Conservation (phyloP, 257 asterid genomes). For the Catharanthus roseus region DNA sequence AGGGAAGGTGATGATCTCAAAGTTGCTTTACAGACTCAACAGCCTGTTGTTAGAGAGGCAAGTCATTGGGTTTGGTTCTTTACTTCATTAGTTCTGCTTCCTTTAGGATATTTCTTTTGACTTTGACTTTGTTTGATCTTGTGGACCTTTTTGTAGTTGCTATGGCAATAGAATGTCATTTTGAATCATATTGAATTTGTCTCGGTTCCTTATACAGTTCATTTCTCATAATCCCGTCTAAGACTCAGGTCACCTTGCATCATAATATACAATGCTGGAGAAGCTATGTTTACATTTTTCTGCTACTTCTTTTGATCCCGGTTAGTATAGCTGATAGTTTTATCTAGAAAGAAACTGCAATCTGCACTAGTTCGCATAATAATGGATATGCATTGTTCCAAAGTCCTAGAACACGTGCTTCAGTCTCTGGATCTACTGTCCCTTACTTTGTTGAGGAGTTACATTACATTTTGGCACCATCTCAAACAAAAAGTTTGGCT, state of each 20-base stretch:
- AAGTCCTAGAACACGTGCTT: background rate
- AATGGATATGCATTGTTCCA: background rate
- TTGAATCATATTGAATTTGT: background rate
- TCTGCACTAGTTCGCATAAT: background rate
- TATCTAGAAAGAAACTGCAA: background rate
- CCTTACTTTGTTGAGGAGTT: background rate
- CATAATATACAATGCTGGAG: background rate
- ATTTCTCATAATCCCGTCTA: background rate
- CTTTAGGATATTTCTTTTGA: conserved; percentile 9
- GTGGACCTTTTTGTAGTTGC: background rate
- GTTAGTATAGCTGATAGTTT: background rate
- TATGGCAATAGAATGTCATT: background rate
- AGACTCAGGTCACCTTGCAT: background rate
- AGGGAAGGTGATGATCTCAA: conserved; percentile 59
- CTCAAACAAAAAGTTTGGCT: too few species aligned
- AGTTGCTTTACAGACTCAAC: conserved; percentile 46
- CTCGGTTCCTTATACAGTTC: background rate
- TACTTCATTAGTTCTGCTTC: conserved; percentile 10
- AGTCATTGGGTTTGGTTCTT: conserved; percentile 26
- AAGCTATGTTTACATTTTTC: background rate
- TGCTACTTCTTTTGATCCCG: background rate
- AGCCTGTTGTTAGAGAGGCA: conserved; percentile 68
- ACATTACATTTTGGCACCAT: too few species aligned
- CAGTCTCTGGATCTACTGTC: background rate
- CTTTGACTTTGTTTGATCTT: background rate